Base-by-base conservation (phyloP, 441 rosid species). In the Viola pubescens region DNA sequence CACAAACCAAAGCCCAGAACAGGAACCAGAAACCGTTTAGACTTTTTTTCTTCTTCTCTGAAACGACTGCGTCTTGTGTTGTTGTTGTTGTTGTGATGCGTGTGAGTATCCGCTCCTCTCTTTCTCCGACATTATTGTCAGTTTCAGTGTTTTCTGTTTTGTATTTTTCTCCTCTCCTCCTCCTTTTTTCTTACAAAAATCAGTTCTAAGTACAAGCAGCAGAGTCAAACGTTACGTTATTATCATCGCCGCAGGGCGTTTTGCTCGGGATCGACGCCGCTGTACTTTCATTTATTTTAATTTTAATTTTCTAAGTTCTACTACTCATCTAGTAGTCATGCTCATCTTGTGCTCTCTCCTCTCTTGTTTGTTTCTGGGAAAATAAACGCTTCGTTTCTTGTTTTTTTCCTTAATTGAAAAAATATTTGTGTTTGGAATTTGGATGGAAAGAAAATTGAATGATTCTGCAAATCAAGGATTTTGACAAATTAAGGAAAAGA, bases 61-160 rank as follows among this genome's bases (percentile, higher is more conserved):
- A 26, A 26, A 26, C 34, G 34, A 26, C 34, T 26, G 34, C 34
- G 34, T 26, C 34, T 26, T 26, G 34, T 2, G 34, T 26, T 26
- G 34, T 26, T 26, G 34, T 26, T 26, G 34, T 16, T 16, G 19
- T 26, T 26, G 34, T 8, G 34, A 5, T 37, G 13, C n/a, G n/a
- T 37, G 39, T 59, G 3, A 8, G 49, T 7, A 39, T 48, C 56
- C 11, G 3, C 4, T 4, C 34, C 40, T 10, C 37, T 5, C 62
- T 65, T 49, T 52, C 55, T 62, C 68, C 64, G 64, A 67, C 80
- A 66, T 46, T 62, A 64, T 69, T 70, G 75, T 62, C 79, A 65
- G 70, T 45, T 37, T 9, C 41, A 5, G 37, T 6, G 39, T 5
- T 12, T 26, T 26, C 1, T 26, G 34, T 1, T 26, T 0, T 26